Percentiles rank a stretch among this genome's conserved stretches.
Evolutionary conservation across 2,329 filamentous ascomycete species (phyloP).

Genomic region (Verticillium nonalfalfae): DNA sequence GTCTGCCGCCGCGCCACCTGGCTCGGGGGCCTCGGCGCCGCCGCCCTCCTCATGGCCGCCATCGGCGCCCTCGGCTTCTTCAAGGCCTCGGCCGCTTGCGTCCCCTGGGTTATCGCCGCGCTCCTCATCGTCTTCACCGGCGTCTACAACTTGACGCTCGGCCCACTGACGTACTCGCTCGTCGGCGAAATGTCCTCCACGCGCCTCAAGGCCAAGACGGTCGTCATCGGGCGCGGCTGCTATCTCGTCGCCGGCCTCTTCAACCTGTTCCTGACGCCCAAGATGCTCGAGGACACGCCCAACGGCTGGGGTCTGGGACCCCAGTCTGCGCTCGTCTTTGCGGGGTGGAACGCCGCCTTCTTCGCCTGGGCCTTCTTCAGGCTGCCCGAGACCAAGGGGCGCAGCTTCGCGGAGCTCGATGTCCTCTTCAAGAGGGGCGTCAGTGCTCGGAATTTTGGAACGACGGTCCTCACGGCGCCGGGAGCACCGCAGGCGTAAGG

Average conservation of each 20-base stretch:
- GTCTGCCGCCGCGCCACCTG: constrained; percentile 37
- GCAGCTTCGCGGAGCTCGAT: constrained; percentile 14
- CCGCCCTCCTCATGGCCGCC: constrained; percentile 27
- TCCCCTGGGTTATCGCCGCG: constrained; percentile 25
- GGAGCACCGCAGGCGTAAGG: neutral
- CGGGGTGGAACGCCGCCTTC: constrained; percentile 7
- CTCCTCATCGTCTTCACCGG: constrained; percentile 31
- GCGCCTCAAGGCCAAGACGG: constrained; percentile 15
- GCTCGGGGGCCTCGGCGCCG: constrained; percentile 27
- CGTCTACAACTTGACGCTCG: constrained; percentile 35
- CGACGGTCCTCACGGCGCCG: neutral
- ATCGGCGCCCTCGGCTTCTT: constrained; percentile 23
- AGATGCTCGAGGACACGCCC: constrained; percentile 12
- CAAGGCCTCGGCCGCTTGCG: constrained; percentile 9
- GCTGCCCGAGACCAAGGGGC: constrained; percentile 16
- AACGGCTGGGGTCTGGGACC: constrained; percentile 13
- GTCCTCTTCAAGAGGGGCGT: constrained; percentile 15
- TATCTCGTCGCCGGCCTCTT: constrained; percentile 11
- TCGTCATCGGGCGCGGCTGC: constrained; percentile 11
- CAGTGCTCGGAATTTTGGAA: constrained; percentile 12
- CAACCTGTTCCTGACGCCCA: constrained; percentile 13
- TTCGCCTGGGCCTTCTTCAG: constrained; percentile 14
- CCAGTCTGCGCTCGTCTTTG: constrained; percentile 13
- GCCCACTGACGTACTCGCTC: constrained; percentile 27
- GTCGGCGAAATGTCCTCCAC: constrained; percentile 31